A percentile compares a stretch with the other conserved stretches of the same genome.
These are phyloP conservation scores for Annulohypoxylon stygium DNA, from an alignment of 495 filamentous ascomycete genomes.

Conservation along the genomic window DNA sequence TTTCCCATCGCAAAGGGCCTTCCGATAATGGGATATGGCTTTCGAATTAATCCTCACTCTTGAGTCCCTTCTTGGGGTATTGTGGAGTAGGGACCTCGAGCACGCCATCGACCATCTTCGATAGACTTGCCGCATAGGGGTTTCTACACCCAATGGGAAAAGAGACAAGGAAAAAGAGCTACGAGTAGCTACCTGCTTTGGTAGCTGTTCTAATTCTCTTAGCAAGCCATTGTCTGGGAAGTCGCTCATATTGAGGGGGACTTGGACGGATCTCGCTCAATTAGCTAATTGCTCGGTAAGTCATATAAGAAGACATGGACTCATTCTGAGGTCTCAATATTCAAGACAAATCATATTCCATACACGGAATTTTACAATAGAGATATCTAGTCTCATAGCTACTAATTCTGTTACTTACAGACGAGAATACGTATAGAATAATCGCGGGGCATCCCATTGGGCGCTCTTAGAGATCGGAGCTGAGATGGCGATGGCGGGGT, in stretches of 20 bases:
- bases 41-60: conserved; percentile 26
- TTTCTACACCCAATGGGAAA: conserved; percentile 13
- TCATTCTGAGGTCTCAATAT: neutral
- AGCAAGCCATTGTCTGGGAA: conserved; percentile 13
- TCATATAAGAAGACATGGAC: no score
- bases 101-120: conserved; percentile 42
- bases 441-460: conserved; percentile 16
- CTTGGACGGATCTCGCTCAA: neutral
- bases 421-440: neutral
- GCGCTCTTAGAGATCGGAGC: neutral
- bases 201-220: conserved; percentile 3
- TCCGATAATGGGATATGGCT: conserved; percentile 25
- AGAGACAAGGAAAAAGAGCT: neutral
- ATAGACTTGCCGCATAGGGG: conserved; percentile 25
- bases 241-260: neutral
- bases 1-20: conserved; percentile 14
- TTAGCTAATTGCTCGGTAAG: neutral
- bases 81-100: conserved; percentile 37
- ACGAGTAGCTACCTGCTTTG: conserved; percentile 1
- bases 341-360: neutral
- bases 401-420: neutral
- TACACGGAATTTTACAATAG: neutral
- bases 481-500: conserved; percentile 36
- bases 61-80: conserved; percentile 21
- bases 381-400: no score